These are phyloP conservation scores for Globisporangium nunn DNA, from an alignment of 352 stramenopile species.

Conservation along the genomic window DNA sequence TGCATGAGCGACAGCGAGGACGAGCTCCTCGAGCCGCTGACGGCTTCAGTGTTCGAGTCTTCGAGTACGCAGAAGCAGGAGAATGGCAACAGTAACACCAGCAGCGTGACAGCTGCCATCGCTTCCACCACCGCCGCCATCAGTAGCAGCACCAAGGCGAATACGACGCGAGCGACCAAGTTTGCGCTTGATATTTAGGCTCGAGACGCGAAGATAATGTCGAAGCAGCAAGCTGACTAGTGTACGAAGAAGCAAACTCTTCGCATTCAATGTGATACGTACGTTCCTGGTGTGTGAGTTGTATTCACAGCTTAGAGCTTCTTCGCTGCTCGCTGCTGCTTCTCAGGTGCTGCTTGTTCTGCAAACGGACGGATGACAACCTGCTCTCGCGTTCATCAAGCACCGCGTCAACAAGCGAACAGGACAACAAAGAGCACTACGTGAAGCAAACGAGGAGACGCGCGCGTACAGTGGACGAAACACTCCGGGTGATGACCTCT, in stretches of 20 bases:
- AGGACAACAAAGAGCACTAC: no score
- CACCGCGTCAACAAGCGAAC: neutral
- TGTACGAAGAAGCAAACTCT: neutral
- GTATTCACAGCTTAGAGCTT: constrained; percentile 4
- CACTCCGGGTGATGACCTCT: constrained; percentile 40
- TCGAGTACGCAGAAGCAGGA: constrained; percentile 25
- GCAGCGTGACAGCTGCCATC: no score
- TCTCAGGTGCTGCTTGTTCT: constrained; percentile 16
- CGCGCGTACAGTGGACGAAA: constrained; percentile 38
- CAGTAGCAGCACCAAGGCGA: constrained; percentile 10
- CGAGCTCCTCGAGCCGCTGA: constrained; percentile 59
- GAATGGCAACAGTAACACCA: constrained; percentile 6
- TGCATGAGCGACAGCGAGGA: constrained; percentile 83
- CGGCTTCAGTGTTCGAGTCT: constrained; percentile 43
- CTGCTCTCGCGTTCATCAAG: constrained; percentile 8
- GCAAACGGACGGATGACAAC: constrained; percentile 54
- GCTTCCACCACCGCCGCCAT: no score
- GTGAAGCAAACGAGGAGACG: neutral
- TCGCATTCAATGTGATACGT: neutral
- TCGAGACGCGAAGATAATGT: neutral
- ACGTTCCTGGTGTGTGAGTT: neutral
- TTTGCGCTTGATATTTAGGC: constrained; percentile 39
- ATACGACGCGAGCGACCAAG: constrained; percentile 40
- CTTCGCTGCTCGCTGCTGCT: neutral
- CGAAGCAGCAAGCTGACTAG: no score